Base-by-base conservation (phyloP, 495 filamentous ascomycete genomes). In the Peziza echinospora region DNA sequence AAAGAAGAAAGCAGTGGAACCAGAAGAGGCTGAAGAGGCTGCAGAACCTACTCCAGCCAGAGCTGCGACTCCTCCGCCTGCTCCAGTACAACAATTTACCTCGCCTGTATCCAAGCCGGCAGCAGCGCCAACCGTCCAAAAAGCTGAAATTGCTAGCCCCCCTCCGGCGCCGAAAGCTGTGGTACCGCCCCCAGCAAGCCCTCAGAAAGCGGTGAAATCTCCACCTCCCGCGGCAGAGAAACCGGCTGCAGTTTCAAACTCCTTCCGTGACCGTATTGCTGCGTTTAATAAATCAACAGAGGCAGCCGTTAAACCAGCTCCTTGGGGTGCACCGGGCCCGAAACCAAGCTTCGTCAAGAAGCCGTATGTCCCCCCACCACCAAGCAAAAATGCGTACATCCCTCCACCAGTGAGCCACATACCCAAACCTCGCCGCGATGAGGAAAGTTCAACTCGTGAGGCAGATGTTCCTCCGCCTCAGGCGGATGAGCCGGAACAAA, bases 281-380 rank as follows among this genome's bases (percentile, higher is more conserved):
- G 84, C 86, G 17, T 97, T 97, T 65, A 97, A 97, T 60, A 91
- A 84, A 58, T 68, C 81, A 19, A 74, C 86, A 21, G 81, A 83
- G 5, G 72, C 87, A 5, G 89, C 89, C 9, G 63, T 89, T 47
- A 23, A 19, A 43, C 41, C 41, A 4, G 73, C 84, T 3, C 89
- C 91, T 2, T 84, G 84, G 62, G 92, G 93, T 54, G 83, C 84
- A 10, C 58, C 68, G 40, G 66, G 73, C 22, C 68, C 72, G 40
- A 69, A 71, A 9, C 65, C 67, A 43, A 70, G 71, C 48, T 96
- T 96, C 53, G 75, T 96, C 60, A 94, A 91, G 69, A 96, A 96
- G 62, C 84, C 89, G n/a, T 97, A 94, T 55, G 89, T 97, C 48
- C 80, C 89, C 1, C 84, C 91, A 24, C 89, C 89, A 45, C 89